phyloP scores from a whole-genome alignment of 75 land plant species.

The Sequoia sempervirens region DNA sequence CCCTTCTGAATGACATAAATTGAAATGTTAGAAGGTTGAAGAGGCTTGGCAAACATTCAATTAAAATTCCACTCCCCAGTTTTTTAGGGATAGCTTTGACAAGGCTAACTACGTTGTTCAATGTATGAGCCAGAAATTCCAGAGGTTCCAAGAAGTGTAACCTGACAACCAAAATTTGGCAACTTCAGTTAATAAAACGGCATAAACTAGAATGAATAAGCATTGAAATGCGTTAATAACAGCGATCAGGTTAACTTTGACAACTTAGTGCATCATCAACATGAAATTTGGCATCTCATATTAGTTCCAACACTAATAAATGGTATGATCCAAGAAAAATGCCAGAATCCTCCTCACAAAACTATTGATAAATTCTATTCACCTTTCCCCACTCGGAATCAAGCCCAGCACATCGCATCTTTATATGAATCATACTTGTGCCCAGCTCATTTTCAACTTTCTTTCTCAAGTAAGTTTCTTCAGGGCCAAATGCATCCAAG shows the following conservation, averaged over 20 bases:
- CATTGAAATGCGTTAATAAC: neutral
- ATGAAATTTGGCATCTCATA: neutral
- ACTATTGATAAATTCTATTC: neutral
- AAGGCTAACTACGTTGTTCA: constrained; percentile 51
- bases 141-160: constrained; percentile 83
- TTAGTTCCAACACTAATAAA: neutral
- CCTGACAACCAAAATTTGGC: constrained; percentile 38
- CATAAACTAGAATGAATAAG: neutral
- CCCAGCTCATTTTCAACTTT: constrained; percentile 91
- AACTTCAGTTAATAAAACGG: neutral
- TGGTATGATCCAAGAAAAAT: neutral
- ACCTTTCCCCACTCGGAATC: constrained; percentile 93
- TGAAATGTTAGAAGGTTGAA: neutral
- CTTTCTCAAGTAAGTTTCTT: constrained; percentile 78
- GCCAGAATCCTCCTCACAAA: neutral
- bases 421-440: constrained; percentile 62
- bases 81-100: neutral
- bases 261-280: neutral
- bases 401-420: constrained; percentile 74
- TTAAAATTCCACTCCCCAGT: neutral
- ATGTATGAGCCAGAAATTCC: constrained; percentile 90
- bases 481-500: constrained; percentile 72
- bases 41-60: neutral
- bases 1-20: neutral
- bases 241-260: neutral